A percentile compares a stretch with the other conserved stretches of the same genome.
Conservation (phyloP, 305 asterid genomes). For the Solanum aculeatissimum region DNA sequence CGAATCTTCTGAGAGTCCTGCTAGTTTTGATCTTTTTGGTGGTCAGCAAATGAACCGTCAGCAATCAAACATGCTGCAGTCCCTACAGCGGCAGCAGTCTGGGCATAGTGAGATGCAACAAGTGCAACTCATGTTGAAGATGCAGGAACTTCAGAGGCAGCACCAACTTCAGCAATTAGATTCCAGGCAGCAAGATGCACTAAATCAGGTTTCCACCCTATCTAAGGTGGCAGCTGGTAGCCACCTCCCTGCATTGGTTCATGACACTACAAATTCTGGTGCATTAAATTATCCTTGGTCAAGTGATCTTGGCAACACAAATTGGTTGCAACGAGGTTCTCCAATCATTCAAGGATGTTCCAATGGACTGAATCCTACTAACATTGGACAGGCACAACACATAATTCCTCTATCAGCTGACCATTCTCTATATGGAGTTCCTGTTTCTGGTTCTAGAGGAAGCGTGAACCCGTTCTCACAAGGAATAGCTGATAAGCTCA, state of each 20-base stretch:
- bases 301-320: conserved; percentile 44
- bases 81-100: conserved; percentile 62
- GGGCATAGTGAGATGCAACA: conserved; percentile 65
- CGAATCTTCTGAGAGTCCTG: conserved; percentile 49
- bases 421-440: conserved; percentile 84
- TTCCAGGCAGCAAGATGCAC: conserved; percentile 36
- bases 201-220: conserved; percentile 34
- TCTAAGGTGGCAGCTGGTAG: conserved; percentile 45
- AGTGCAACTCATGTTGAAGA: conserved; percentile 65
- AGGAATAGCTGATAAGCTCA: conserved; percentile 34
- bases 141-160: conserved; percentile 91
- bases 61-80: conserved; percentile 57
- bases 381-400: conserved; percentile 40
- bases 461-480: conserved; percentile 43
- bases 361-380: conserved; percentile 36
- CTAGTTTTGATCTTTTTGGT: conserved; percentile 79
- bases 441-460: conserved; percentile 69
- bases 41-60: conserved; percentile 73
- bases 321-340: conserved; percentile 57
- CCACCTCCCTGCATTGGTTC: conserved; percentile 32
- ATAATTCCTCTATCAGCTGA: conserved; percentile 45
- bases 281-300: conserved; percentile 33
- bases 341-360: conserved; percentile 50
- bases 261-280: conserved; percentile 43
- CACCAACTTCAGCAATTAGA: conserved; percentile 61